Evolutionary conservation across 192 early-diverging fungal genomes (phyloP).

Genomic region (Glomus cerebriforme): DNA sequence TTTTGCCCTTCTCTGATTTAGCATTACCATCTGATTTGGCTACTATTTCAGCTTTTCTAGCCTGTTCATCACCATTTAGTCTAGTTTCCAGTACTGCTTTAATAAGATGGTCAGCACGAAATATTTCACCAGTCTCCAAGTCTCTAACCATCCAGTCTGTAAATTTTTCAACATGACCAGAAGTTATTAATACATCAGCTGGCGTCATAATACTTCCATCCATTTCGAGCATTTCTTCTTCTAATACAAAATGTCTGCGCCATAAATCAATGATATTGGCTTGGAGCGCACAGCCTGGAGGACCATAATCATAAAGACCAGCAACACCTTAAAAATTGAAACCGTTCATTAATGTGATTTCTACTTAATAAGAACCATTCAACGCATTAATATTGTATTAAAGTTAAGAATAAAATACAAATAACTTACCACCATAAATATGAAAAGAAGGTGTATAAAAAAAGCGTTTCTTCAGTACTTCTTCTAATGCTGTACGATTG

Average conservation of each 20-base stretch:
- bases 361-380: background rate
- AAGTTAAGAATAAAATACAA: background rate
- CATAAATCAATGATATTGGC: slow-evolving; percentile 87
- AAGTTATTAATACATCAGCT: slow-evolving; percentile 92
- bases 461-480: slow-evolving; percentile 88
- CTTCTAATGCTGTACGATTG: slow-evolving; percentile 46
- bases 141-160: slow-evolving; percentile 99
- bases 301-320: slow-evolving; percentile 98
- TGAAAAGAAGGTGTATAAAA: slow-evolving; percentile 95
- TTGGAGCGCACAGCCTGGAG: slow-evolving; percentile 90
- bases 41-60: no score
- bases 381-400: background rate
- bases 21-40: slow-evolving; percentile 43
- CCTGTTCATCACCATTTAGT: slow-evolving; percentile 81
- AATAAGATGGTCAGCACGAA: slow-evolving; percentile 96
- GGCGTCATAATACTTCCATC: slow-evolving; percentile 99
- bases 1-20: slow-evolving; percentile 65
- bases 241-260: slow-evolving; percentile 97
- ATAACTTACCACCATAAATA: slow-evolving; percentile 84
- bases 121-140: slow-evolving; percentile 87
- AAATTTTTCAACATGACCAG: slow-evolving; percentile 98
- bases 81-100: slow-evolving; percentile 91
- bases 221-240: slow-evolving; percentile 99
- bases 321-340: slow-evolving; percentile 67
- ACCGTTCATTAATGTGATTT: no score